phyloP scores from a whole-genome alignment of 441 rosid genomes.

The Croton laevigatus region DNA sequence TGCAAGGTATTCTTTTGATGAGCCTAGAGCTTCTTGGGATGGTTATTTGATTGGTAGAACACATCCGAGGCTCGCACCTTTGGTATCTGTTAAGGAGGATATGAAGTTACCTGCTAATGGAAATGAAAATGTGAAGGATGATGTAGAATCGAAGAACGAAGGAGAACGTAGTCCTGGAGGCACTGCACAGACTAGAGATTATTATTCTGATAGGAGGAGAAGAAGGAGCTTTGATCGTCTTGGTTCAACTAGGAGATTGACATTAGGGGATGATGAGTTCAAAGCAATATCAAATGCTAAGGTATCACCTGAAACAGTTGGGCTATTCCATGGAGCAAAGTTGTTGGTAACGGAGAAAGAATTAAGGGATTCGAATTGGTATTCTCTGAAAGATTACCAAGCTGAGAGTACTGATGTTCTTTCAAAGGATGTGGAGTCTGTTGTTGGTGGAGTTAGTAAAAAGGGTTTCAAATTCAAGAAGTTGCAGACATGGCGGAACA shows the following conservation, averaged over 20 bases:
- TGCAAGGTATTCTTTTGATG: slow-evolving; percentile 74
- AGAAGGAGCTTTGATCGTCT: slow-evolving; percentile 76
- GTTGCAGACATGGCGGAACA: slow-evolving; percentile 76
- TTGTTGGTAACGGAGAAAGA: slow-evolving; percentile 69
- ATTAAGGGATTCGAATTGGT: slow-evolving; percentile 67
- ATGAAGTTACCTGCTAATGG: slow-evolving; percentile 57
- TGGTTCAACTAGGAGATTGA: slow-evolving; percentile 55
- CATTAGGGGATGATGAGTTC: slow-evolving; percentile 77
- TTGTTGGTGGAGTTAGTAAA: slow-evolving; percentile 38
- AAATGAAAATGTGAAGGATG: slow-evolving; percentile 45
- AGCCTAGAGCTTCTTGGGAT: slow-evolving; percentile 97
- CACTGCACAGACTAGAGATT: slow-evolving; percentile 80
- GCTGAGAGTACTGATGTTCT: slow-evolving; percentile 42
- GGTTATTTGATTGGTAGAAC: slow-evolving; percentile 72
- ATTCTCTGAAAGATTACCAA: slow-evolving; percentile 46
- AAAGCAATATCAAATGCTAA: slow-evolving; percentile 60
- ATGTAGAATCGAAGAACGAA: slow-evolving; percentile 21
- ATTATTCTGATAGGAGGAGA: slow-evolving; percentile 71
- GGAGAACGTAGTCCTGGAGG: slow-evolving; percentile 78
- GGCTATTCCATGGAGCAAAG: slow-evolving; percentile 74
- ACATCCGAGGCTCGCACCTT: slow-evolving; percentile 52
- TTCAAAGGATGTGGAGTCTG: slow-evolving; percentile 51
- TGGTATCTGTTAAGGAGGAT: slow-evolving; percentile 54
- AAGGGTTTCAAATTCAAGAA: slow-evolving; percentile 51
- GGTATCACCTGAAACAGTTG: slow-evolving; percentile 73